phyloP scores from a whole-genome alignment of 2,329 filamentous ascomycete species.

The Davidsoniella eucalypti region DNA sequence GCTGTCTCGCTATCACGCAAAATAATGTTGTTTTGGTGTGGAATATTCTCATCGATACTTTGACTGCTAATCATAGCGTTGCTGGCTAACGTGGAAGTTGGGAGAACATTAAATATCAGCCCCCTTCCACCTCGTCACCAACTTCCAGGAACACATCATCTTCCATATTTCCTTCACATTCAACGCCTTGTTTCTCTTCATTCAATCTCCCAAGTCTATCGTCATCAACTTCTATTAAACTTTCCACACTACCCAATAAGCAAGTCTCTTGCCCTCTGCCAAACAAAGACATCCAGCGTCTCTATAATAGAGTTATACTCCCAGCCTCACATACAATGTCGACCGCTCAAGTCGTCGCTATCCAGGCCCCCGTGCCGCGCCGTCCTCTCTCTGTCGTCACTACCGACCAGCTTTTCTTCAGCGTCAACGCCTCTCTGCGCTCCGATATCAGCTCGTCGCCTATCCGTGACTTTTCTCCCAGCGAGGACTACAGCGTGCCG shows the following conservation, averaged over 20 bases:
- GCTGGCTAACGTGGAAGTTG: too few species aligned
- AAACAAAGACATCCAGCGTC: background rate
- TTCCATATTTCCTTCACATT: background rate
- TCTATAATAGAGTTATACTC: background rate
- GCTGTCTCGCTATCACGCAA: too few species aligned
- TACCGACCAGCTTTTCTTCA: constrained; percentile 35
- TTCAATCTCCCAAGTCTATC: background rate
- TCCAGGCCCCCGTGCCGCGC: constrained; percentile 31
- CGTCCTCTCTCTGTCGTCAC: constrained; percentile 29
- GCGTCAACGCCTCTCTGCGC: constrained; percentile 34
- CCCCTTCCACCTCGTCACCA: background rate
- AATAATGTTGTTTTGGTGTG: too few species aligned
- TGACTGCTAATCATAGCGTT: too few species aligned
- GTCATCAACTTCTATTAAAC: too few species aligned
- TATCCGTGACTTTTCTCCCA: constrained; percentile 30
- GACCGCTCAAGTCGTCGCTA: constrained; percentile 15
- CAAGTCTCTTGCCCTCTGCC: background rate
- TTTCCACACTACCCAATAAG: too few species aligned
- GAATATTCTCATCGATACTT: too few species aligned
- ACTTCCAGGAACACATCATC: background rate
- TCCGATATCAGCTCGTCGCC: constrained; percentile 25
- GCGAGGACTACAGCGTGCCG: constrained; percentile 47
- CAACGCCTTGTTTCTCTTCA: background rate
- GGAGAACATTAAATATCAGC: too few species aligned
- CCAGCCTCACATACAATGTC: background rate